Conservation (phyloP, 192 early-diverging fungal species). For the Rhizophagus prolifer region DNA sequence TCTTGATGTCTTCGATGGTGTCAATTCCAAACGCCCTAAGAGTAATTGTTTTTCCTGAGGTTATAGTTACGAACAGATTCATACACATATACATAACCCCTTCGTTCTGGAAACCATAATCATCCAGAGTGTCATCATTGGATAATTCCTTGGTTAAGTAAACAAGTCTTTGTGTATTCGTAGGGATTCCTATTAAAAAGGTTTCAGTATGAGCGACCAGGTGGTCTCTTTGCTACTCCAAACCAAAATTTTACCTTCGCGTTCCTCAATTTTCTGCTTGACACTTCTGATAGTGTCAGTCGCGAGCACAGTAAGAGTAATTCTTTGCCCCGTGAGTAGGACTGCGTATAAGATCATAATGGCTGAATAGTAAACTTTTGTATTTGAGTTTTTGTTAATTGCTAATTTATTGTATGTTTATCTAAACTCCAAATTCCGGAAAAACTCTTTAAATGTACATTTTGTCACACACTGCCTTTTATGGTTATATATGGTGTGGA, state of each 20-base stretch:
- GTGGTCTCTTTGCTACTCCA: not conserved
- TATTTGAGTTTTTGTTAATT: too few species aligned
- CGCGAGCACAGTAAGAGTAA: constrained; percentile 82
- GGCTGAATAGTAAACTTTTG: not conserved
- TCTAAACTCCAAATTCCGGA: too few species aligned
- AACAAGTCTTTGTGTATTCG: not conserved
- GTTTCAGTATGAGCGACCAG: not conserved
- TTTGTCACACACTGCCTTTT: not conserved
- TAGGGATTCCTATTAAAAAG: not conserved
- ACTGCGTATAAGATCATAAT: constrained; percentile 38
- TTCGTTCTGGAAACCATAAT: not conserved
- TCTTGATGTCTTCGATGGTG: constrained; percentile 71
- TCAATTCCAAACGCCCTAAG: constrained; percentile 75
- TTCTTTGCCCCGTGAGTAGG: constrained; percentile 87
- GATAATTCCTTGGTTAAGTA: not conserved
- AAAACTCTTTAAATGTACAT: not conserved
- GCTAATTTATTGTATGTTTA: too few species aligned
- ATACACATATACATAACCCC: constrained; percentile 2
- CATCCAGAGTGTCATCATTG: not conserved
- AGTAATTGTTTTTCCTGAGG: constrained; percentile 93
- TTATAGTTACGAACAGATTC: constrained; percentile 50
- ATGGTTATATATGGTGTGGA: too few species aligned
- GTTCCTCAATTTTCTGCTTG: constrained; percentile 65
- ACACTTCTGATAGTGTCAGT: constrained; percentile 73
- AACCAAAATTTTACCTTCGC: not conserved